Evolutionary conservation across 371 early-diverging fungal genomes (phyloP).

Genomic region (Capniomyces stellatus): DNA sequence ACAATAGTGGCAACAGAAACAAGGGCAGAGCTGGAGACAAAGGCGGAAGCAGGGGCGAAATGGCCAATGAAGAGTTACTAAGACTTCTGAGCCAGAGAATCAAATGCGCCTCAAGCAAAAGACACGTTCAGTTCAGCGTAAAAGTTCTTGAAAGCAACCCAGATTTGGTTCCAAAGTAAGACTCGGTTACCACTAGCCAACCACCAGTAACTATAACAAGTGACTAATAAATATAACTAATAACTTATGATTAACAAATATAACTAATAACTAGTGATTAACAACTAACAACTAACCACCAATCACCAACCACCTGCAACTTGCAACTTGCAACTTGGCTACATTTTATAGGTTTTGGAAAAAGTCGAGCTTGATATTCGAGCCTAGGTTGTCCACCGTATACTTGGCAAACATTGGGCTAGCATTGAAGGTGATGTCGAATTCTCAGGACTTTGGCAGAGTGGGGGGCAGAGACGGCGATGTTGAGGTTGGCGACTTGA

Average conservation of each 20-base stretch:
- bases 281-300: no score
- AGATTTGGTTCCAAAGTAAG: background rate
- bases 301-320: no score
- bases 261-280: no score
- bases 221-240: no score
- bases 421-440: background rate
- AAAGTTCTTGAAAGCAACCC: background rate
- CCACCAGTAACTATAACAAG: no score
- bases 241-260: no score
- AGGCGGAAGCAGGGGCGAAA: background rate
- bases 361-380: background rate
- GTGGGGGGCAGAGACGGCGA: background rate
- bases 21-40: background rate
- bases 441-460: background rate
- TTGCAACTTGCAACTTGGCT: no score
- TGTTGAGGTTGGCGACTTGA: background rate
- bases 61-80: background rate
- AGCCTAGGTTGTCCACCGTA: background rate
- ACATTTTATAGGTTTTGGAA: no score
- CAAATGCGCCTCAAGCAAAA: background rate
- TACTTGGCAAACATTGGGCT: background rate
- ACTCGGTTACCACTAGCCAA: no score
- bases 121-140: background rate
- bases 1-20: background rate
- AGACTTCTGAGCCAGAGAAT: background rate